phyloP scores from a whole-genome alignment of 768 basidiomycete species.

The Paxillus ammoniavirescens region DNA sequence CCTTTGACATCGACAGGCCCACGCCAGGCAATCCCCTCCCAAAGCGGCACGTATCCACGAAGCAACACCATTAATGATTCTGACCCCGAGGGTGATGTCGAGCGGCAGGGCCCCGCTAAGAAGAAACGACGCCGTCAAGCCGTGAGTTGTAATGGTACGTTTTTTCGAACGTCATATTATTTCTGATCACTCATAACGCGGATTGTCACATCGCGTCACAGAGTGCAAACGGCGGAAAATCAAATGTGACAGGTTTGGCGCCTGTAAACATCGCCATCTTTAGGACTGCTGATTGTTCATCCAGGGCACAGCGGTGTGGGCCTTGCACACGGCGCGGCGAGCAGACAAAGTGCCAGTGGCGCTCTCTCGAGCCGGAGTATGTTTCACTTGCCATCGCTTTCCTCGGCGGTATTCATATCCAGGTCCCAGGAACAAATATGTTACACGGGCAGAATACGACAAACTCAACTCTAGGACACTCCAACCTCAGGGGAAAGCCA shows the following conservation, averaged over 20 bases:
- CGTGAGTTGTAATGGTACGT: conserved; percentile 79
- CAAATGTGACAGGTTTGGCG: conserved; percentile 75
- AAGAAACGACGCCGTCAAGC: conserved; percentile 83
- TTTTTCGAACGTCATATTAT: conserved; percentile 6
- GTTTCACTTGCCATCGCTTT: conserved; percentile 25
- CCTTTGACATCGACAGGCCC: conserved; percentile 27
- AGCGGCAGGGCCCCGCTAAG: conserved; percentile 61
- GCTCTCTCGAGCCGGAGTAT: conserved; percentile 78
- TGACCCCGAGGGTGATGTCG: conserved; percentile 53
- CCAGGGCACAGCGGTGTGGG: conserved; percentile 75
- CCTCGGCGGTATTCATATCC: conserved; percentile 10
- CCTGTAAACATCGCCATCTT: conserved; percentile 9
- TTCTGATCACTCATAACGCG: conserved; percentile 17
- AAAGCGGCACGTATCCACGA: conserved; percentile 25
- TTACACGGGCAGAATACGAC: conserved; percentile 73
- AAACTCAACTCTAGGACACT: conserved; percentile 46
- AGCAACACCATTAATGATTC: conserved; percentile 49
- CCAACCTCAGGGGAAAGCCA: too few relatives aligned
- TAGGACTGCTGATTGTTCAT: conserved; percentile 22
- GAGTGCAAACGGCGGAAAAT: conserved; percentile 89
- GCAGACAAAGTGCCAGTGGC: conserved; percentile 80
- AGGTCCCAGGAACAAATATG: conserved; percentile 69
- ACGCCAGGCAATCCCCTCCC: conserved; percentile 19
- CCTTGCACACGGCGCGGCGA: conserved; percentile 81
- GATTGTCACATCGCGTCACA: conserved; percentile 22